Conservation (phyloP, 2,329 filamentous ascomycete species). For the Trichoderma aggressivum region DNA sequence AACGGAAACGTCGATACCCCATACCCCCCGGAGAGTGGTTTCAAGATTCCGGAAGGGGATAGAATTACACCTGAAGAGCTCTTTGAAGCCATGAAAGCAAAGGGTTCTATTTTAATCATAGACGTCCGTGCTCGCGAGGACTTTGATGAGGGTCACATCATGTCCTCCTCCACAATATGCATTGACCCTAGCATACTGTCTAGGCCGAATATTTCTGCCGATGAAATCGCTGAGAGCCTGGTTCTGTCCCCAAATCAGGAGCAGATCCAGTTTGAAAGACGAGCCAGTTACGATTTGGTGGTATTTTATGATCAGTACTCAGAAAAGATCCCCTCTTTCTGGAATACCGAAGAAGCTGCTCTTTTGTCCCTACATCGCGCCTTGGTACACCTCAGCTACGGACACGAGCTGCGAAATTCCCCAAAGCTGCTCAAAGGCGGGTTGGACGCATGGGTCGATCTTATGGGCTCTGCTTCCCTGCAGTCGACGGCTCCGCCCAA, state of each 20-base stretch:
- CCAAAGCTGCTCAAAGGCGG: conserved; percentile 81
- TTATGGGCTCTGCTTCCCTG: conserved; percentile 69
- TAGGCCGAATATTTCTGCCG: conserved; percentile 62
- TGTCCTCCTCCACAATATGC: conserved; percentile 79
- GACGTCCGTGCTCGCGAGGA: conserved; percentile 77
- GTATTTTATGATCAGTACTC: conserved; percentile 84
- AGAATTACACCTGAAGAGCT: conserved; percentile 67
- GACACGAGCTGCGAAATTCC: conserved; percentile 66
- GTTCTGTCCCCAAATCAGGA: conserved; percentile 72
- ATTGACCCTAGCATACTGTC: conserved; percentile 76
- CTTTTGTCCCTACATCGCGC: conserved; percentile 74
- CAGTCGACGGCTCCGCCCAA: conserved; percentile 35
- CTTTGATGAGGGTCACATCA: conserved; percentile 87
- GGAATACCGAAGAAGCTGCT: conserved; percentile 46
- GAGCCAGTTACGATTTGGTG: conserved; percentile 77
- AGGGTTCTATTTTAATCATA: conserved; percentile 68
- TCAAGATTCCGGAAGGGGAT: conserved; percentile 53
- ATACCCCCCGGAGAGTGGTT: conserved; percentile 37
- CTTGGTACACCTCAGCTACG: conserved; percentile 77
- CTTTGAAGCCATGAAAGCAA: conserved; percentile 62
- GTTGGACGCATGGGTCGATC: conserved; percentile 78
- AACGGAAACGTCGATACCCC: conserved; percentile 23
- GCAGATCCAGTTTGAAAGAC: conserved; percentile 66
- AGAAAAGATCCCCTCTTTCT: conserved; percentile 43
- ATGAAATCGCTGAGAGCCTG: conserved; percentile 63